These are phyloP conservation scores for Tuber magnatum DNA, from an alignment of 495 filamentous ascomycete species.

Conservation along the genomic window DNA sequence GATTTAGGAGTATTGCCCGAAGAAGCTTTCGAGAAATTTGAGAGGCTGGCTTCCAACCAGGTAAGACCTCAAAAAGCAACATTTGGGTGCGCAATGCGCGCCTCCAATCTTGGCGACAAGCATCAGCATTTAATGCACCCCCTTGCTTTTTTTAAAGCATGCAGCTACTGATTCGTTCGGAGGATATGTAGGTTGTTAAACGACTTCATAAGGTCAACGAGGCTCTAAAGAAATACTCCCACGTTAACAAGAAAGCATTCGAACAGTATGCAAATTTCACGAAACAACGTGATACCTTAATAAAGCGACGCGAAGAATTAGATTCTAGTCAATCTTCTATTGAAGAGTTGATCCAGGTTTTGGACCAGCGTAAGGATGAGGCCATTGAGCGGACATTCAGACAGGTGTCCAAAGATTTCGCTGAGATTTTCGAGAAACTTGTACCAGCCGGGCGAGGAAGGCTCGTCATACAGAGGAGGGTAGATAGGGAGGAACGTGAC, in stretches of 20 bases:
- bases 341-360: conserved; percentile 78
- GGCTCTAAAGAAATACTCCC: conserved; percentile 85
- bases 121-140: conserved; percentile 3
- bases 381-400: conserved; percentile 97
- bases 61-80: conserved; percentile 13
- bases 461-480: conserved; percentile 86
- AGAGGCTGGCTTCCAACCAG: conserved; percentile 66
- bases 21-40: conserved; percentile 86
- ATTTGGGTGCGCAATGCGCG: conserved; percentile 44
- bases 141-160: conserved; percentile 8
- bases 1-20: conserved; percentile 90
- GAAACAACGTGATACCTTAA: conserved; percentile 74
- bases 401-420: conserved; percentile 88
- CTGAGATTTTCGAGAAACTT: conserved; percentile 84
- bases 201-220: conserved; percentile 90
- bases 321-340: conserved; percentile 76
- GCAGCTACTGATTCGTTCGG: conserved; percentile 18
- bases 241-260: conserved; percentile 99
- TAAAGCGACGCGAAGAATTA: conserved; percentile 73
- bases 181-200: conserved; percentile 56
- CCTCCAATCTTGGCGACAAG: conserved; percentile 20
- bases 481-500: conserved; percentile 58
- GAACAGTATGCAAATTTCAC: conserved; percentile 98
- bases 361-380: conserved; percentile 93
- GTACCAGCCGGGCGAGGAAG: conserved; percentile 89